Evolutionary conservation across 2,329 filamentous ascomycete species (phyloP), one percentile per base, ranked within the genome.

Genomic region (Periconia sp.): DNA sequence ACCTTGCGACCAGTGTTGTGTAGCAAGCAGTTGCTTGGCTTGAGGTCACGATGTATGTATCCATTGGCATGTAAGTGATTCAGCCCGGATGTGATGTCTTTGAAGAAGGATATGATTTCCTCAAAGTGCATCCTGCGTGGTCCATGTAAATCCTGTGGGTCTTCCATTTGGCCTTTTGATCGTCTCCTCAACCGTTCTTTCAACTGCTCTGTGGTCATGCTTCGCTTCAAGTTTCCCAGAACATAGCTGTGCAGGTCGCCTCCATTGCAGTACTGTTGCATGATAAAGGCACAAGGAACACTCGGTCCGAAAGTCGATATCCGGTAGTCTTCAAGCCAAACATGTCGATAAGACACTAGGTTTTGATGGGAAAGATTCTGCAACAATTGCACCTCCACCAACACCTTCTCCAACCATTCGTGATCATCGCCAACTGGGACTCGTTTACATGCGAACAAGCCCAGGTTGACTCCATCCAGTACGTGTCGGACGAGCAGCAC

Each of bases 191-290:
- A 85, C 49, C 90, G 89, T 7, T 92, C 91, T 71, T 97, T 97
- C 62, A 97, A 79, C 64, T 94, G 86, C 66, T 97, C 90, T 53
- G 90, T 90, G 8, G 90, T 91, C 0, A 78, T 68, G 1, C 81
- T 80, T 46, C 85, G 81, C 47, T 84, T 82, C 0, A 78, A 76
- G 6, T 86, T 83, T 7, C 88, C 87, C n/a, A 92, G 79, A 15
- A 99, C 85, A 69, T 96, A 95, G 58, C 89, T 86, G 54, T 96
- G 88, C 17, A 99, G 80, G 69, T 99, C 94, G 15, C 94, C 94
- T 1, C 87, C 83, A 70, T 99, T 97, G 77, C 95, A 99, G 66
- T 96, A 99, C 69, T 99, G 92, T 70, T 99, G 94, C 8, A 99
- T 81, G 53, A 99, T 99, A 71, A 96, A 99, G 5, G 93, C 92